Evolutionary conservation across 2,329 filamentous ascomycete species (phyloP).

Genomic region (Shiraia sp.): DNA sequence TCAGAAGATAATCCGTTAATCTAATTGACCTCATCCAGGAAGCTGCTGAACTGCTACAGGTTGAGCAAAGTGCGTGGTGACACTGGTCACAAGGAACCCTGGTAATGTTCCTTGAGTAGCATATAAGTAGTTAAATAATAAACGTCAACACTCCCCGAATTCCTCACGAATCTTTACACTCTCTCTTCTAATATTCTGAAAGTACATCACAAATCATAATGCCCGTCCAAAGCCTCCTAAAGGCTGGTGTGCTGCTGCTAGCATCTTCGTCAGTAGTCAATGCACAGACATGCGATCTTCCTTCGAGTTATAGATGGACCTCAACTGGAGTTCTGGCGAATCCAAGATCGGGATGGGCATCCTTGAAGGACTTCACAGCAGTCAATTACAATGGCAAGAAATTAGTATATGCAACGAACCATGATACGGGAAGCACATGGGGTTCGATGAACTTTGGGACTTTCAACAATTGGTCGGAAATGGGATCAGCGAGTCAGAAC

Average conservation of each 20-base stretch:
- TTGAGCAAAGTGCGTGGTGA: no score
- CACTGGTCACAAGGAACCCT: no score
- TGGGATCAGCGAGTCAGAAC: conserved; percentile 59
- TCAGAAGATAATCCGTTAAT: no score
- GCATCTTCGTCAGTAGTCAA: conserved; percentile 10
- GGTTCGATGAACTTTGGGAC: conserved; percentile 63
- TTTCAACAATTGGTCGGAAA: conserved; percentile 58
- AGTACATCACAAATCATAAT: no score
- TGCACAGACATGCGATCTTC: conserved; percentile 53
- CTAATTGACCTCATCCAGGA: no score
- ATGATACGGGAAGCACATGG: conserved; percentile 49
- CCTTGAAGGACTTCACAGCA: conserved; percentile 66
- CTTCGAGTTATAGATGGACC: conserved; percentile 60
- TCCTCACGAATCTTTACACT: no score
- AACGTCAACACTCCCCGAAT: no score
- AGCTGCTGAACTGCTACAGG: no score
- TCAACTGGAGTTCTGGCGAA: conserved; percentile 56
- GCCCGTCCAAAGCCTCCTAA: neutral
- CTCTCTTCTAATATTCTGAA: no score
- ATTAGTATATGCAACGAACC: conserved; percentile 62
- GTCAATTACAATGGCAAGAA: conserved; percentile 61
- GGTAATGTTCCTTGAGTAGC: no score
- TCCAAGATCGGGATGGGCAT: conserved; percentile 58
- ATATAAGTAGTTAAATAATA: no score
- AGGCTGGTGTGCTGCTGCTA: conserved; percentile 11